Evolutionary conservation across 306 rosid species (phyloP), one percentile per base, ranked within the genome.

Genomic region (Rosa lucieae): DNA sequence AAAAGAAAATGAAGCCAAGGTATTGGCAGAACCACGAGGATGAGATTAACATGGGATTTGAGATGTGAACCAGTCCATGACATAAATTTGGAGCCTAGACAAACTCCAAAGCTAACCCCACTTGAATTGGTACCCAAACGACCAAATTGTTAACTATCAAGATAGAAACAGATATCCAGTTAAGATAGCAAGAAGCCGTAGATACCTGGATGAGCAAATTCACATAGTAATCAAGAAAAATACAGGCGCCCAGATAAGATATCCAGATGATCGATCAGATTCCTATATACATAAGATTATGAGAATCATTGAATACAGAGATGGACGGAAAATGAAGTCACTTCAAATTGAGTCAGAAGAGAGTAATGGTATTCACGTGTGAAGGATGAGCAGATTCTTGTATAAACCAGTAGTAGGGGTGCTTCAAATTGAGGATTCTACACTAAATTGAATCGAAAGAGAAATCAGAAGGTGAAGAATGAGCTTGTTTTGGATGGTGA

Each of bases 61-160:
- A 84, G 91, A 88, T 63, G 98, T 93, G 84, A 92, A 93, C 98
- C 98, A 93, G 75, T 85, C 86, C 97, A 93, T 91, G 0, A 93
- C 98, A 65, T 91, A 95, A 56, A 93, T 29, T 62, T 1, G 97
- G 98, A 80, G 98, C 98, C 82, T 93, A 91, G 12, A 93, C 13
- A 75, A 93, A 83, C 71, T 81, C 85, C 68, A 93, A 80, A 8
- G 94, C 97, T 75, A 90, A 76, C 84, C 91, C 97, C 83, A 93
- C 98, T 18, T 67, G 56, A 42, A 21, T 29, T 29, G 3, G 52
- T 37, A 77, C 73, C 66, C 65, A 77, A n/a, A 49, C 5, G 35
- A 66, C 39, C 44, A 75, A 76, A 74, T 42, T 75, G 78, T 44
- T 2, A 8, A 39, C 5, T 17, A 39, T 67, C 71, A 59, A 48